Evolutionary conservation across 805 yeast species (phyloP).

Genomic region (Saccharomyces jurei): DNA sequence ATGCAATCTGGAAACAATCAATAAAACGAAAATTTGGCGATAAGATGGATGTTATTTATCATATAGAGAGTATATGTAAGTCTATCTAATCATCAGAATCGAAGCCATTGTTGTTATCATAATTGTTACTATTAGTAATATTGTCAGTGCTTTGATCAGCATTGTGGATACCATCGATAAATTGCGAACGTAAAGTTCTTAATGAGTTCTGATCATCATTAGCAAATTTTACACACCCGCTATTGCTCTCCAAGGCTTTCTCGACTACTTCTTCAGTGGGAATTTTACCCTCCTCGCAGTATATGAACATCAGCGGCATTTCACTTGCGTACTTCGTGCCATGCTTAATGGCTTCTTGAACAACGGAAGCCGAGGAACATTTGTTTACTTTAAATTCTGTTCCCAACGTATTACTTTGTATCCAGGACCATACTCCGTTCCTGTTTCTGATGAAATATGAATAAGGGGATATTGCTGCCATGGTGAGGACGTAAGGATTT

Average conservation of each 20-base stretch:
- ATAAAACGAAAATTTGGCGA: no score
- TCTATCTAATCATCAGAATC: neutral
- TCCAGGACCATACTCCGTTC: slow-evolving; percentile 17
- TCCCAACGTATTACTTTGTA: slow-evolving; percentile 10
- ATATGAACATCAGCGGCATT: slow-evolving; percentile 27
- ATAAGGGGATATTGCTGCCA: slow-evolving; percentile 26
- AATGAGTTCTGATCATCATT: slow-evolving; percentile 16
- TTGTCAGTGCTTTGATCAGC: neutral
- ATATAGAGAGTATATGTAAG: neutral
- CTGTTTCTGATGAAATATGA: slow-evolving; percentile 18
- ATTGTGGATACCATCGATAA: neutral
- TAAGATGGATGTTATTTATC: neutral
- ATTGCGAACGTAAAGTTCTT: neutral
- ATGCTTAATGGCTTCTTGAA: slow-evolving; percentile 17
- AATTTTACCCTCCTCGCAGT: slow-evolving; percentile 14
- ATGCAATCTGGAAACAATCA: neutral
- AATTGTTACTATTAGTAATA: neutral
- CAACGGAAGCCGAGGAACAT: slow-evolving; percentile 9
- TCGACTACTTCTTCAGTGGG: slow-evolving; percentile 12
- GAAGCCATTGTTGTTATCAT: neutral
- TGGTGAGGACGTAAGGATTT: slow-evolving; percentile 19
- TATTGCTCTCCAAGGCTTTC: slow-evolving; percentile 13
- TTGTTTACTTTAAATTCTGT: slow-evolving; percentile 15
- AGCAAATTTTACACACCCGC: slow-evolving; percentile 16
- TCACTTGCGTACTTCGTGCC: slow-evolving; percentile 22